Evolutionary conservation across 495 filamentous ascomycete species (phyloP), one percentile per base, ranked within the genome.

Genomic region (Entonaema liquescens): DNA sequence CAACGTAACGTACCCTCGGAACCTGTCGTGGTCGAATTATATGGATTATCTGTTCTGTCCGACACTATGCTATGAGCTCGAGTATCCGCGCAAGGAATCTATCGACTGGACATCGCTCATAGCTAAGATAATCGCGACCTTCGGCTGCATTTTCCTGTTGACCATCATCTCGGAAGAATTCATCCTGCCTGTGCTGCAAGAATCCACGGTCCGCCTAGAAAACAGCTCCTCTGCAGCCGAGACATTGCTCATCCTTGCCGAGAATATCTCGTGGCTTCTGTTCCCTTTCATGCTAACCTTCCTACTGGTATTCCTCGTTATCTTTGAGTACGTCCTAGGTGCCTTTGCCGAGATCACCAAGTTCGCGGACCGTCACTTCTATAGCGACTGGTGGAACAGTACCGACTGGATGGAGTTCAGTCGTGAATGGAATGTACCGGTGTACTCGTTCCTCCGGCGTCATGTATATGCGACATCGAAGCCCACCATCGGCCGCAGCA

Each of bases 211-310:
- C 40, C 88, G 90, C 21, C 84, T 99, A 5, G 86, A 92, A 63
- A 68, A 76, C 8, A 85, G 86, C 4, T 76, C 81, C 1, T 89
- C 85, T 15, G 73, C 84, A 26, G 78, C 83, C 21, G 95, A 99
- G 55, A 89, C 85, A 53, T 85, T 85, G 3, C 86, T 99, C 47
- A 88, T 98, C 73, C 84, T 99, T 19, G 87, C 92, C 25, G 95
- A 99, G 82, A 94, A 90, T n/a, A 95, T 97, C 71, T 94, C 91
- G 68, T 89, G 93, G 84, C 88, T 99, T 23, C 85, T 99, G 8
- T 98, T 98, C 79, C 95, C 95, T 1, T 99, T 98, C 81, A 98
- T 98, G 93, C 85, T 98, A 52, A 96, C 92, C 25, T 95, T 99
- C 79, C 80, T 99, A 21, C 88, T 99, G 12, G 92, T 98, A 12